Base-by-base conservation (phyloP, 192 early-diverging fungal genomes). In the Podila horticola region DNA sequence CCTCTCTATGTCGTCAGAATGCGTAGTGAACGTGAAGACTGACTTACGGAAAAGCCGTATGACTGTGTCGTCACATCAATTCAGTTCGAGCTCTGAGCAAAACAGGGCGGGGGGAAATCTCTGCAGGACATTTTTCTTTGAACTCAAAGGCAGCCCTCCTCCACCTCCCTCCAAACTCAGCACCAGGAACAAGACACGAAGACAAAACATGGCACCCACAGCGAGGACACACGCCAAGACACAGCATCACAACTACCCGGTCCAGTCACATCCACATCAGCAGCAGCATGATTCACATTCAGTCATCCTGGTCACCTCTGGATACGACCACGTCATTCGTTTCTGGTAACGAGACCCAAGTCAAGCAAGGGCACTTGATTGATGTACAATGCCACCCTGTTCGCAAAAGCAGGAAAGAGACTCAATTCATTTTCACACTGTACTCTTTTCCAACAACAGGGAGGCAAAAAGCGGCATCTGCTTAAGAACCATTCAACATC, bases 251-350 rank as follows among this genome's bases (percentile, higher is more conserved):
- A 79, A 79, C 62, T 79, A 79, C 69, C 70, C 76, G 1, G 31
- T 9, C 34, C 75, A 58, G 61, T 3, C 17, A 22, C 69, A 72
- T 34, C 63, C 70, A 19, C 83, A 84, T 38, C 69, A 81, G 41
- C 74, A 74, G 45, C 79, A 84, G 30, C 86, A 82, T 49, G 89
- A 90, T 49, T 83, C 82, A 4, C 85, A 87, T 64, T 88, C 89
- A 4, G 89, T 88, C 31, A 88, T 90, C 66, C 45, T 90, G 22
- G 89, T 96, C 24, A 92, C 92, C 17, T 94, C 93, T 48, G 93
- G 92, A 2, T 94, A 95, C 72, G 95, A 96, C 65, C 86, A 89
- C 71, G 91, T 91, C 22, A 88, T 93, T 71, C 88, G 90, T 67
- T 88, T 92, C 65, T 93, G 92, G 91, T 81, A 64, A 62, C 31